Evolutionary conservation across 2,329 filamentous ascomycete species (phyloP), one percentile per base, ranked within the genome.

Genomic region (Colletotrichum abscissum): DNA sequence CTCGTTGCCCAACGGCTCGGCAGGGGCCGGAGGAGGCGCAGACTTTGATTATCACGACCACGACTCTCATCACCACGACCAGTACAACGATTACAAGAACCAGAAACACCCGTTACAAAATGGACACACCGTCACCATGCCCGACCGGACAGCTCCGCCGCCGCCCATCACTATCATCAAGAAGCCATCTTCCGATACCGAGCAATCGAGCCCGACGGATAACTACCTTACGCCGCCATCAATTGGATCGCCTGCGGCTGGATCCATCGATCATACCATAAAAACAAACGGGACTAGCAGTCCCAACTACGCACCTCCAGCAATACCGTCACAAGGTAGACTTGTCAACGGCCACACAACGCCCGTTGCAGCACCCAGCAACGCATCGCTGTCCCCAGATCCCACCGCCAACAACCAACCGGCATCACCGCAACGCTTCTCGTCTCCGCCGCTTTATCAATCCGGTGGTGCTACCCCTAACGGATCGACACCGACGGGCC

Each of bases 401-500:
- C 60, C 76, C 24, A 77, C 69, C 33, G 42, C 54, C 14, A 72
- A 75, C 4, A 58, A 74, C 63, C 76, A 76, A 66, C 69, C 76
- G 60, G 64, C 79, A 28, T 83, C 82, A 60, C 84, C 87, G 22
- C 89, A 93, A 74, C 87, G 91, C 78, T 91, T 92, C 76, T 93
- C 92, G 5, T 91, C 92, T 2, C 91, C 93, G 11, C 87, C 92
- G 63, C 79, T 89, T 78, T 90, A 91, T 77, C 83, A 84, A 67
- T 79, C 83, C 30, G 80, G 82, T 65, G 78, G 80, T 35, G 77
- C 82, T 22, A 80, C 81, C 55, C 79, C 82, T 49, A 82, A 72
- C 69, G 72, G 81, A 35, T 80, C 84, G 35, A 85, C 87, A 14
- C 84, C 88, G 1, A 88, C 89, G n/a, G 84, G 84, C 3, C 84